Evolutionary conservation across 768 basidiomycete genomes (phyloP).

Genomic region (Agrocybe praecox): DNA sequence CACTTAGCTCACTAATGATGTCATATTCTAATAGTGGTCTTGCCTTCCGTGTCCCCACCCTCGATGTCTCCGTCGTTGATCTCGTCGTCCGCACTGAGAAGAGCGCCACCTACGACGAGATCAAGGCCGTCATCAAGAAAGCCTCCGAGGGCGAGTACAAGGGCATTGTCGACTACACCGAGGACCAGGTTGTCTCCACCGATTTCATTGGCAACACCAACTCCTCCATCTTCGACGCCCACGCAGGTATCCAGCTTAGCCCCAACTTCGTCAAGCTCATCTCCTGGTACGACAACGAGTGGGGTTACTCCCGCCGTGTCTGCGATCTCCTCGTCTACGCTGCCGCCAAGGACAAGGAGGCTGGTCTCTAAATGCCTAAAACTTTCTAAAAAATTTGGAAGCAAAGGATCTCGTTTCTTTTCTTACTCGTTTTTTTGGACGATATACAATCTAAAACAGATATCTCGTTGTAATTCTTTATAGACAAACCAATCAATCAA

Average conservation of each 20-base stretch:
- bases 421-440: background rate
- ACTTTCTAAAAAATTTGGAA: background rate
- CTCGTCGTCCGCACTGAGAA: constrained; percentile 93
- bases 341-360: constrained; percentile 68
- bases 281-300: constrained; percentile 95
- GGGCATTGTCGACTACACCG: constrained; percentile 88
- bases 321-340: constrained; percentile 85
- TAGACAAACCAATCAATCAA: background rate
- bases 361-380: constrained; percentile 22
- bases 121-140: constrained; percentile 83
- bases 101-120: constrained; percentile 81
- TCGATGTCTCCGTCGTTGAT: constrained; percentile 98
- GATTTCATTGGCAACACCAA: constrained; percentile 83
- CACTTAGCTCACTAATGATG: constrained; percentile 3
- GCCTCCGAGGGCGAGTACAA: constrained; percentile 73
- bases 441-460: background rate
- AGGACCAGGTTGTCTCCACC: constrained; percentile 91
- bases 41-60: constrained; percentile 95
- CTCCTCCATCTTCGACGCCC: constrained; percentile 93
- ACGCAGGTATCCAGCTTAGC: constrained; percentile 92
- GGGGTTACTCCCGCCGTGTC: constrained; percentile 93
- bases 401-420: background rate
- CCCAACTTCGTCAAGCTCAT: constrained; percentile 94
- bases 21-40: constrained; percentile 63
- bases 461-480: background rate